Base-by-base conservation (phyloP, 1,284 basidiomycete species). In the Laetiporus sulphureus region DNA sequence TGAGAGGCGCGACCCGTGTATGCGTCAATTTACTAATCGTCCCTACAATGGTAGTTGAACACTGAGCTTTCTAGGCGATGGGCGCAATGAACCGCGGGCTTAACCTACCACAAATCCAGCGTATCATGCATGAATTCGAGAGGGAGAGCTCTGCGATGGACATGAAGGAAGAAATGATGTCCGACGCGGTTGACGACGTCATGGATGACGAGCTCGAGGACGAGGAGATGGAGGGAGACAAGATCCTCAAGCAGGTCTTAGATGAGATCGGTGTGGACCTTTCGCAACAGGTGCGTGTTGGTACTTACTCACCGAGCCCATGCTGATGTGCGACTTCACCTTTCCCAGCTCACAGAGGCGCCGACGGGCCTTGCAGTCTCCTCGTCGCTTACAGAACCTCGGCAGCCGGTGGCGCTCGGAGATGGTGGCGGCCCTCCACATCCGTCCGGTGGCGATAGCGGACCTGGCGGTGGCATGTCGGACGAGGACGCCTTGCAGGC, bases 131-230 rank as follows among this genome's bases (percentile, higher is more conserved):
- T 54, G 95, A 99, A 37, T 99, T 99, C 54, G 95, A 99, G 69
- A 87, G 84, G 57, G 96, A 99, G 67, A 95, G 86, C 50, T 83
- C 88, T 8, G 90, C 87, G 62, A 99, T 99, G 96, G 95, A 99
- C 65, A 99, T 99, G 96, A 99, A 98, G 67, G 96, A 98, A 66
- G 95, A 97, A 63, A 96, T 99, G 88, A 99, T 99, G 95, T 91
- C 87, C 29, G 96, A 99, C 48, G 89, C 94, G 1, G 88, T 99
- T 7, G 96, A 99, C 65, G 95, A 97, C 58, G 94, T 93, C 29
- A 98, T 99, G 92, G 93, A 96, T 56, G 89, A 91, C 38, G 91
- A 92, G 18, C 71, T 70, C 29, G 91, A 93, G 51, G 94, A 94
- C 40, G 94, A 96, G 63, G 94, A 98, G 55, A 90, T 91, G 53